These are phyloP conservation scores for Plasmodium sp. DNA, from an alignment of 169 alveolate species.

Conservation along the genomic window DNA sequence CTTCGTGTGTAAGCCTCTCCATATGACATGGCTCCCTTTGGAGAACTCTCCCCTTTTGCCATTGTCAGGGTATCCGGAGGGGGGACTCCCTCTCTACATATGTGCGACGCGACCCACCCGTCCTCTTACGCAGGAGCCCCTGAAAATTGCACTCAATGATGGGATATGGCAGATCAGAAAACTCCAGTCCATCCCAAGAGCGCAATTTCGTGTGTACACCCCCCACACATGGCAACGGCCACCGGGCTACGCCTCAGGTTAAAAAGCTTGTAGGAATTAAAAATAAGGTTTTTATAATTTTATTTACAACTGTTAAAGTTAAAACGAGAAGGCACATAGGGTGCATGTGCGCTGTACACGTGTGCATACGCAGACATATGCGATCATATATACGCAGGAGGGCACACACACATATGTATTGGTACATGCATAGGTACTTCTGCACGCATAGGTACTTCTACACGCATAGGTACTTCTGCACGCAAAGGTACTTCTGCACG, in stretches of 20 bases:
- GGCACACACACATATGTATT: background rate
- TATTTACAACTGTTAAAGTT: conserved; percentile 9
- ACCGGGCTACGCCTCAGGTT: background rate
- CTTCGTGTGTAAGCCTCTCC: background rate
- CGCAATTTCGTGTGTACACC: background rate
- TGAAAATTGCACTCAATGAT: background rate
- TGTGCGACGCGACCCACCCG: background rate
- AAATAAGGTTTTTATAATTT: conserved; percentile 20
- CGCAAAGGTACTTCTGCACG: background rate
- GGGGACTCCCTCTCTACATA: background rate
- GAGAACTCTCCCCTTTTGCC: background rate
- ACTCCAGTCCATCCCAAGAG: background rate
- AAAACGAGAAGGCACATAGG: background rate
- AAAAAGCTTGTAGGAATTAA: conserved; percentile 9
- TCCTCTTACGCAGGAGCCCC: background rate
- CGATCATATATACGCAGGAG: background rate
- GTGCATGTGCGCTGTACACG: background rate
- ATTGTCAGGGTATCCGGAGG: background rate
- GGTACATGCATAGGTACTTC: background rate
- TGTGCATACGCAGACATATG: background rate
- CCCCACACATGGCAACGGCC: background rate
- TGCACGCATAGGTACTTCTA: background rate
- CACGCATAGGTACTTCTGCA: background rate
- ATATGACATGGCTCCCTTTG: background rate
- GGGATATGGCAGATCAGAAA: background rate